Evolutionary conservation across 2,329 filamentous ascomycete species (phyloP), one percentile per base, ranked within the genome.

Genomic region (Epichloe festucae): DNA sequence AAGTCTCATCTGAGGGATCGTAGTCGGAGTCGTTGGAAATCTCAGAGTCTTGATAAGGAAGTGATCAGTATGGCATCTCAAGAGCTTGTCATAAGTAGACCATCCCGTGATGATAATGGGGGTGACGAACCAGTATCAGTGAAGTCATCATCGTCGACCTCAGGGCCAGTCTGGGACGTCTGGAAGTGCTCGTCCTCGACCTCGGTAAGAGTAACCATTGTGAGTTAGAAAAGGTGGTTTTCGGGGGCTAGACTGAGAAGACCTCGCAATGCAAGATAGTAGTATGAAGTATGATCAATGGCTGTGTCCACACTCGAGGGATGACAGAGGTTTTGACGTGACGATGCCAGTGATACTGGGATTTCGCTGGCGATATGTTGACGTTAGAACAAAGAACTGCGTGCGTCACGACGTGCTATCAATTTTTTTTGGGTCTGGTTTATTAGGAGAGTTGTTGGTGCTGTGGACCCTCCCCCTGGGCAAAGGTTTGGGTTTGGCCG

Each of bases 151-250:
- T 90, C 89, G 54, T 94, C 88, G 60, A 93, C 85, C 60, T 89
- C 84, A 54, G 83, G 80, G 53, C 79, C 75, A 56, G 82, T 72
- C 63, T 85, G 83, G 59, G 77, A 73, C 68, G 80, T 75, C 72
- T 85, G 77, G 76, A 96, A 95, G 72, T 94, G 87, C 78, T 96
- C 90, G 68, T 97, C 91, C 67, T 94, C 85, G 65, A 97, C 91
- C 77, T 97, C 91, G 67, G 89, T 87, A 67, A 97, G 87, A 73
- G 91, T 89, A 70, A 97, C 91, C 91, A 97, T 96, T 63, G 70
- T 83, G 72, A 35, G 46, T 35, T 46, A 41, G 36, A 21, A 31
- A 31, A 10, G 27, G 23, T 34, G 11, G 49, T 4, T 46, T 51
- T 11, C 14, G 35, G 23, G 5, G 11, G 23, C n/a, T 7, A 27